Conservation (phyloP, 2,329 filamentous ascomycete genomes). For the Stachybotrys elegans region DNA sequence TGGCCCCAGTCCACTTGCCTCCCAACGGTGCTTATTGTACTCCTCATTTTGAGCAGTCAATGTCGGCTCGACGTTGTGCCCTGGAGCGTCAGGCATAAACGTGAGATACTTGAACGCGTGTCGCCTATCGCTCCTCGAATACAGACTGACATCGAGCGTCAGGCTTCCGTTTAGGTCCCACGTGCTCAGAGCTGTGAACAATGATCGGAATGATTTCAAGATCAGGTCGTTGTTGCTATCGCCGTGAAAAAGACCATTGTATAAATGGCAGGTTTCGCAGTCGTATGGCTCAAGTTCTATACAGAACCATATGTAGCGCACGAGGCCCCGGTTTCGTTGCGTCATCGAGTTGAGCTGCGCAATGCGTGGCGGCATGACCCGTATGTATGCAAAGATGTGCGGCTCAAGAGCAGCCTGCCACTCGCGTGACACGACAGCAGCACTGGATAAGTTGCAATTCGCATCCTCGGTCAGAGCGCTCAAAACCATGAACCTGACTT, state of each 20-base stretch:
- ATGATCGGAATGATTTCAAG: constrained; percentile 2
- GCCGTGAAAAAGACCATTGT: too few relatives aligned
- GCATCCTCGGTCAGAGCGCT: not conserved
- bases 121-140: constrained; percentile 22
- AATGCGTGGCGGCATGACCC: constrained; percentile 21
- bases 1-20: not conserved
- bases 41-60: not conserved
- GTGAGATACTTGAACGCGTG: constrained; percentile 24
- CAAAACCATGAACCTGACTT: not conserved
- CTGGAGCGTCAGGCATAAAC: constrained; percentile 8
- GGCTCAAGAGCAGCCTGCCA: constrained; percentile 6
- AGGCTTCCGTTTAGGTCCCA: constrained; percentile 20
- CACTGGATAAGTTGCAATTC: not conserved
- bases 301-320: constrained; percentile 16
- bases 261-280: constrained; percentile 10
- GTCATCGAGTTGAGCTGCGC: constrained; percentile 19
- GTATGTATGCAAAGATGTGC: constrained; percentile 16
- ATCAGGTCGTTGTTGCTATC: not conserved
- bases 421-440: constrained; percentile 8
- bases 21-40: constrained; percentile 4
- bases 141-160: constrained; percentile 23
- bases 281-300: constrained; percentile 15
- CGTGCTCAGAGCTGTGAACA: constrained; percentile 20
- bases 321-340: constrained; percentile 20
- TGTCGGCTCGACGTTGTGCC: not conserved